phyloP scores from a whole-genome alignment of 1,284 basidiomycete species.

The Puccinia hordei region DNA sequence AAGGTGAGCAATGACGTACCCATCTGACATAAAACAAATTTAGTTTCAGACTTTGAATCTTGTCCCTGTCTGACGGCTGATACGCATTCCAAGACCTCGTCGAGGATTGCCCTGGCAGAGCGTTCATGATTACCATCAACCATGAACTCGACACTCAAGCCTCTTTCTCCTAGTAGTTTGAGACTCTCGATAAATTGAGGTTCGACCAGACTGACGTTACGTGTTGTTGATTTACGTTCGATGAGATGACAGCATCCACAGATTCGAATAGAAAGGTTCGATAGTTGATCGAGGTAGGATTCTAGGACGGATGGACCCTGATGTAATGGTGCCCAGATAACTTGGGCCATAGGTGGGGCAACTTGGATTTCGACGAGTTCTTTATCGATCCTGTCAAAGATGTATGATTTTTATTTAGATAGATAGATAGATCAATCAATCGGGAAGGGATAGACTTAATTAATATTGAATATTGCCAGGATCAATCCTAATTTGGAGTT shows the following conservation, averaged over 20 bases:
- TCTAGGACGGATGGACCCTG: constrained; percentile 29
- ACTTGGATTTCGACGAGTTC: constrained; percentile 22
- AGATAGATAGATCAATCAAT: too few species aligned
- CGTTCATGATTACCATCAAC: constrained; percentile 40
- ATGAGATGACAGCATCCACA: constrained; percentile 45
- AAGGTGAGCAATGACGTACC: neutral
- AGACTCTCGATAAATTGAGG: constrained; percentile 23
- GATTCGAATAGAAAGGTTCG: constrained; percentile 3
- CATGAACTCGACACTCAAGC: constrained; percentile 45
- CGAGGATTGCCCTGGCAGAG: constrained; percentile 25
- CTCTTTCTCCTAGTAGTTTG: constrained; percentile 35
- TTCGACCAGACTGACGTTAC: constrained; percentile 19
- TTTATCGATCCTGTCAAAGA: constrained; percentile 19
- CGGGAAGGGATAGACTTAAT: too few species aligned
- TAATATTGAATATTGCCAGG: neutral
- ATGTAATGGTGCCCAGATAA: constrained; percentile 45
- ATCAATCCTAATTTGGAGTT: neutral
- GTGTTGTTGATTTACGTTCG: neutral
- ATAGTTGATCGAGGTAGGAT: constrained; percentile 24
- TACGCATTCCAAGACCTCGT: constrained; percentile 48
- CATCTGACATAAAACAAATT: constrained; percentile 48
- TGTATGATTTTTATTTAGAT: too few species aligned
- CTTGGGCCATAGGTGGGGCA: constrained; percentile 3
- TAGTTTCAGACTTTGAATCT: constrained; percentile 24
- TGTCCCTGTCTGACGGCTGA: constrained; percentile 41